These are phyloP conservation scores for Bjerkandera adusta DNA, from an alignment of 1,284 basidiomycete species.

Conservation along the genomic window DNA sequence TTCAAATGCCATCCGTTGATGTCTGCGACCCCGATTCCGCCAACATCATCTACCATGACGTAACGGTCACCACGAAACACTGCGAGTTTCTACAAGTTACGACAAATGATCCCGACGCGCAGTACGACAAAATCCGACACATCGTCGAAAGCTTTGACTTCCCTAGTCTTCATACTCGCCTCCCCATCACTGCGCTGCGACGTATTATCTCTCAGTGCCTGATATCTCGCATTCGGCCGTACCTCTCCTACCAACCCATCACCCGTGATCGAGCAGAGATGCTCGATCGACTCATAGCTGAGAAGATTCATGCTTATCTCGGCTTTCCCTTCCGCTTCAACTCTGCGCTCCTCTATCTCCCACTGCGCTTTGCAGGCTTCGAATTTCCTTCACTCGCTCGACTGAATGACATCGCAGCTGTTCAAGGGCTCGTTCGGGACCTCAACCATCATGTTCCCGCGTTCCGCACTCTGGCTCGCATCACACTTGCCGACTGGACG, in stretches of 20 bases:
- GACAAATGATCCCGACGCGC: no score
- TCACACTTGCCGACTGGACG: conserved; percentile 33
- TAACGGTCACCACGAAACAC: no score
- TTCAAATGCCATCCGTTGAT: no score
- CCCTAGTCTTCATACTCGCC: conserved; percentile 18
- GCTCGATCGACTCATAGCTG: conserved; percentile 17
- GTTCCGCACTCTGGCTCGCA: conserved; percentile 25
- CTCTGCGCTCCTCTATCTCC: background rate
- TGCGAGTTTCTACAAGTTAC: no score
- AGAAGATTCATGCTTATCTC: background rate
- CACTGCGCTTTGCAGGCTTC: background rate
- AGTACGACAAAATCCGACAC: no score
- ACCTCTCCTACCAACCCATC: conserved; percentile 30
- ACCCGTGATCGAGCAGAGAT: conserved; percentile 21
- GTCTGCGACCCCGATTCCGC: no score
- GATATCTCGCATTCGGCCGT: conserved; percentile 22
- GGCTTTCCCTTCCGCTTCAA: background rate
- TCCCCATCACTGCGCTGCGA: conserved; percentile 26
- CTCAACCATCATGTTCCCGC: conserved; percentile 32
- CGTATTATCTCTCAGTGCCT: conserved; percentile 28
- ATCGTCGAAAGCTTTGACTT: conserved; percentile 16
- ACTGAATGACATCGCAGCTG: conserved; percentile 27
- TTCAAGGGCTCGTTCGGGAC: conserved; percentile 23
- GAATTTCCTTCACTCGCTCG: conserved; percentile 20
- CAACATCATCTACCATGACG: no score